Evolutionary conservation across 306 rosid species (phyloP).

Genomic region (Pterocarpus santalinus): DNA sequence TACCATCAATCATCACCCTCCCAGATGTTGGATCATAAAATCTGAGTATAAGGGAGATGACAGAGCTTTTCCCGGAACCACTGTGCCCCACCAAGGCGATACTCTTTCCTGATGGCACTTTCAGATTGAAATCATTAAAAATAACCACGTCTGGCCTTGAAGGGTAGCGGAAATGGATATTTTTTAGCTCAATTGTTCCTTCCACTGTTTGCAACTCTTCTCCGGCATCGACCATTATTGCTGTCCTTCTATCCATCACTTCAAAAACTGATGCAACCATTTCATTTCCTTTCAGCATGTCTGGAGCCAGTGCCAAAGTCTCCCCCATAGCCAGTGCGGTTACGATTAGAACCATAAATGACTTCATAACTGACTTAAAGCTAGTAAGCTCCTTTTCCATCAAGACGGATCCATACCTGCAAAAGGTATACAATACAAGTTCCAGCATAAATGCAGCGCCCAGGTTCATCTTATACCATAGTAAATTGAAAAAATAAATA

Average conservation of each 20-base stretch:
- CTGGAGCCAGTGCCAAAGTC: constrained; percentile 88
- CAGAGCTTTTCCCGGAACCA: constrained; percentile 96
- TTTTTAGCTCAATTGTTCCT: constrained; percentile 79
- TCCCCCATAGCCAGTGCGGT: constrained; percentile 96
- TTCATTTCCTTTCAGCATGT: constrained; percentile 87
- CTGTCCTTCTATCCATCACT: constrained; percentile 72
- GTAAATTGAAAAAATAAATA: not conserved
- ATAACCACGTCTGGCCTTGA: constrained; percentile 82
- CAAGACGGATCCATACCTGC: constrained; percentile 90
- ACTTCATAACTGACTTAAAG: constrained; percentile 85
- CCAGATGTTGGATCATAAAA: constrained; percentile 89
- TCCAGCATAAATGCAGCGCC: not conserved
- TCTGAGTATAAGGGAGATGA: constrained; percentile 78
- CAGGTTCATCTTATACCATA: not conserved
- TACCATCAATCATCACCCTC: constrained; percentile 87
- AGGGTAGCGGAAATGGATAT: constrained; percentile 75
- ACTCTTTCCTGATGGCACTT: constrained; percentile 68
- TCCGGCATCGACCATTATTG: constrained; percentile 61
- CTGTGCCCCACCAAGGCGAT: constrained; percentile 92
- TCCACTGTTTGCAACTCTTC: constrained; percentile 71
- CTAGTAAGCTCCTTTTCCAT: constrained; percentile 78
- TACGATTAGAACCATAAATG: constrained; percentile 87
- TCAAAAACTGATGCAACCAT: constrained; percentile 92
- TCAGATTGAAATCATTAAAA: constrained; percentile 72
- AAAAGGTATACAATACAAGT: constrained; percentile 11